A percentile compares a stretch with the other conserved stretches of the same genome.
These are phyloP conservation scores for Camellia oleifera DNA, from an alignment of 179 eudicot species.

Conservation along the genomic window DNA sequence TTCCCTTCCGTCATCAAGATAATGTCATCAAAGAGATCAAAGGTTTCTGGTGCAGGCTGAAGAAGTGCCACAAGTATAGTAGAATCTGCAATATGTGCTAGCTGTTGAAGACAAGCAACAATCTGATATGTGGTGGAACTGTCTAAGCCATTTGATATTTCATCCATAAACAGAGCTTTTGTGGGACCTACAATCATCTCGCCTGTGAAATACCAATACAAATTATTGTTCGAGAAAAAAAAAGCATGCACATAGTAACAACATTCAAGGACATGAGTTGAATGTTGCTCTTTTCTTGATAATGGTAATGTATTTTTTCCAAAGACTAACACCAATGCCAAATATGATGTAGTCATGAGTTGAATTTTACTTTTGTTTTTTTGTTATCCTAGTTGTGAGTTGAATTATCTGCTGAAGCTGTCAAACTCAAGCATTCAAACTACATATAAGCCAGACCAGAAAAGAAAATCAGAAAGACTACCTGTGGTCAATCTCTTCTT, in stretches of 20 bases:
- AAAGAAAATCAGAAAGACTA: conserved; percentile 12
- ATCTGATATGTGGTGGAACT: conserved; percentile 94
- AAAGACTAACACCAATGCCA: too few relatives aligned
- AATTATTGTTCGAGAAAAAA: background rate
- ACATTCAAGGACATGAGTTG: too few relatives aligned
- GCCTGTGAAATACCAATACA: conserved; percentile 36
- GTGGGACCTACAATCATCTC: conserved; percentile 94
- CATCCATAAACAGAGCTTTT: conserved; percentile 78
- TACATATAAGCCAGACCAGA: background rate
- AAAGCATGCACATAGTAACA: background rate
- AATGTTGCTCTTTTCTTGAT: too few relatives aligned
- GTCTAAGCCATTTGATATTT: conserved; percentile 89
- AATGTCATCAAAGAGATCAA: conserved; percentile 74
- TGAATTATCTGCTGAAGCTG: background rate
- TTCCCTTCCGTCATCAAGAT: conserved; percentile 88
- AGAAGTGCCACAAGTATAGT: conserved; percentile 72
- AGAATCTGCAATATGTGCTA: conserved; percentile 71
- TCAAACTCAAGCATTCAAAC: background rate
- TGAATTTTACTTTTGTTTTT: too few relatives aligned
- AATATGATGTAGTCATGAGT: too few relatives aligned
- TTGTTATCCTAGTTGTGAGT: too few relatives aligned
- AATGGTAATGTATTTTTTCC: too few relatives aligned
- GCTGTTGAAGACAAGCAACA: conserved; percentile 62
- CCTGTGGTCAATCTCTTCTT: conserved; percentile 95
- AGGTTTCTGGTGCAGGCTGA: conserved; percentile 90